Conservation (phyloP, 225 moss, liverwort and hornwort genomes). For the Neckera pumila region DNA sequence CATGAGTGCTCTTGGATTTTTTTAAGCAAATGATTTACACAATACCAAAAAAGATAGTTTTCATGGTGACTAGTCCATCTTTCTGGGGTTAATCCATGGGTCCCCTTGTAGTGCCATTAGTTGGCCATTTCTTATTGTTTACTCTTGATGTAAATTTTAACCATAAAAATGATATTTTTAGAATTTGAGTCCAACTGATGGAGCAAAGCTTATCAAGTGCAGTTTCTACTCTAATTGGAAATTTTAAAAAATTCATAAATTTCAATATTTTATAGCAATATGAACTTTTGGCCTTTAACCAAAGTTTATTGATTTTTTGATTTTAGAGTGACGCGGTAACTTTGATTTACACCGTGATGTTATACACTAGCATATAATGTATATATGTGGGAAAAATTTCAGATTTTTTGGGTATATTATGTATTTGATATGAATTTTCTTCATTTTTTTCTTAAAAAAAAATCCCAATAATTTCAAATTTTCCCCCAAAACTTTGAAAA, state of each 20-base stretch:
- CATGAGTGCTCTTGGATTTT: too few species aligned
- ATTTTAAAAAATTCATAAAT: too few species aligned
- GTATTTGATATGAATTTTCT: background rate
- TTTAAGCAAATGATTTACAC: too few species aligned
- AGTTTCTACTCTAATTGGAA: background rate
- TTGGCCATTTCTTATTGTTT: background rate
- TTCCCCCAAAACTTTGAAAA: rapidly evolving
- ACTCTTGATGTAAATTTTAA: background rate
- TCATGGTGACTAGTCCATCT: too few species aligned
- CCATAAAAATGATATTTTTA: background rate
- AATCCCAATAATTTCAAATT: background rate
- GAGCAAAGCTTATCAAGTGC: rapidly evolving
- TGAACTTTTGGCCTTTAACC: rapidly evolving
- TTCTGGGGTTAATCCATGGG: too few species aligned
- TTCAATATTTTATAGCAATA: background rate
- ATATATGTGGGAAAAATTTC: too few species aligned
- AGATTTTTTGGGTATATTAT: background rate
- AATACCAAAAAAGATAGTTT: too few species aligned
- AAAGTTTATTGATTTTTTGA: background rate
- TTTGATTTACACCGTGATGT: background rate
- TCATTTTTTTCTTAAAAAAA: background rate
- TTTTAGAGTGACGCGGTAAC: rapidly evolving
- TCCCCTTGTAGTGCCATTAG: background rate
- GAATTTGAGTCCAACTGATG: background rate
- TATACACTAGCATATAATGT: too few species aligned